phyloP scores from a whole-genome alignment of 2,329 filamentous ascomycete species.

The Fusarium sp. region DNA sequence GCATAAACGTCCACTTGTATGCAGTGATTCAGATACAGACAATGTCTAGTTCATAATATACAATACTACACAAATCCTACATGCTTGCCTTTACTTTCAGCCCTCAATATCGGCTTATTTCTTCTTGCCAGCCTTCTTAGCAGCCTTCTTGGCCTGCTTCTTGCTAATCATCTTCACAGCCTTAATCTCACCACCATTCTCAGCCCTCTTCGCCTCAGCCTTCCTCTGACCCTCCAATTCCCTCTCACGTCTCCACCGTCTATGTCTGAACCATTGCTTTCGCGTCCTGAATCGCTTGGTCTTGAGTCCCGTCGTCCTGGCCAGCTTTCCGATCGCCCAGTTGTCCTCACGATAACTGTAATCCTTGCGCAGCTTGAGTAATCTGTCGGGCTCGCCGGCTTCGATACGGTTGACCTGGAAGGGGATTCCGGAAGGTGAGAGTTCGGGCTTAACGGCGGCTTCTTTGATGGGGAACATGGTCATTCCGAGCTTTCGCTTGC shows the following conservation, averaged over 20 bases:
- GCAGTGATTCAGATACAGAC: background rate
- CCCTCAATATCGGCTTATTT: slow-evolving; percentile 38
- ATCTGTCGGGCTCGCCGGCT: slow-evolving; percentile 57
- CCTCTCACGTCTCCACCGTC: slow-evolving; percentile 56
- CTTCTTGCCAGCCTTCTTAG: slow-evolving; percentile 53
- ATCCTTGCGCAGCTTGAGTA: slow-evolving; percentile 62
- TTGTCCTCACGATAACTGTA: slow-evolving; percentile 71
- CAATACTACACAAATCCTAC: slow-evolving; percentile 45
- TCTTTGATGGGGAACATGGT: slow-evolving; percentile 62
- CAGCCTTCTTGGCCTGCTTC: slow-evolving; percentile 53
- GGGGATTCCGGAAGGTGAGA: slow-evolving; percentile 64
- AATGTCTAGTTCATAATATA: slow-evolving; percentile 24
- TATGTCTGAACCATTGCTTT: slow-evolving; percentile 60
- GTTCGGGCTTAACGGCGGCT: slow-evolving; percentile 50
- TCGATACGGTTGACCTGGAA: slow-evolving; percentile 57
- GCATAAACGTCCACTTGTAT: too few relatives aligned
- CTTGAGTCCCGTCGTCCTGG: slow-evolving; percentile 62
- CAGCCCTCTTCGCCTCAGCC: slow-evolving; percentile 50
- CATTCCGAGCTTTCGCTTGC: slow-evolving; percentile 81
- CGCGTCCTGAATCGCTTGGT: slow-evolving; percentile 63
- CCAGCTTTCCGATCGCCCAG: slow-evolving; percentile 67
- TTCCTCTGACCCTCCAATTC: slow-evolving; percentile 56
- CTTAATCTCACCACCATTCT: slow-evolving; percentile 47
- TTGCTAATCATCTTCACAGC: slow-evolving; percentile 50
- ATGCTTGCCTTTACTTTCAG: slow-evolving; percentile 19